A percentile compares a stretch with the other conserved stretches of the same genome.
These are phyloP conservation scores for Fusarium domesticum DNA, from an alignment of 2,329 filamentous ascomycete genomes.

Conservation along the genomic window DNA sequence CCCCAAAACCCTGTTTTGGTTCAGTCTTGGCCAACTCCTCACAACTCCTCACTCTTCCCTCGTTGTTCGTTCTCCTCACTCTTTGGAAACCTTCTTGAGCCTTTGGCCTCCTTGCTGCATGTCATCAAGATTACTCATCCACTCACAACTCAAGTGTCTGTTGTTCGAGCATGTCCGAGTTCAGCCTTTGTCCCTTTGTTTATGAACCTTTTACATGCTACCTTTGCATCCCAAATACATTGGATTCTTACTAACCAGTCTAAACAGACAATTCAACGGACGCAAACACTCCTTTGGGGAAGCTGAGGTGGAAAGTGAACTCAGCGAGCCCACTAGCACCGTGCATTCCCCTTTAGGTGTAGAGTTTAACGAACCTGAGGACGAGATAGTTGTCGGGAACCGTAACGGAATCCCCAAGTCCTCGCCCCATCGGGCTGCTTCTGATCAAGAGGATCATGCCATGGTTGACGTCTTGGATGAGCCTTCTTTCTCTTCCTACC, in stretches of 20 bases:
- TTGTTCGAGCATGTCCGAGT: too few species aligned
- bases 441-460: constrained; percentile 41
- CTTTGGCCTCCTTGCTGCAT: too few species aligned
- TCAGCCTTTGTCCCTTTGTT: constrained; percentile 1
- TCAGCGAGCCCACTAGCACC: constrained; percentile 42
- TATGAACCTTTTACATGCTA: too few species aligned
- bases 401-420: constrained; percentile 39
- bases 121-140: too few species aligned
- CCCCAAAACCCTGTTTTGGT: too few species aligned
- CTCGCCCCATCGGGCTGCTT: constrained; percentile 34
- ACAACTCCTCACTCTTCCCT: too few species aligned
- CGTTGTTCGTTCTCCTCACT: too few species aligned
- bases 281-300: constrained; percentile 35
- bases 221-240: too few species aligned
- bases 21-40: too few species aligned
- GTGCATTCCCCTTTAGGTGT: constrained; percentile 38
- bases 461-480: constrained; percentile 44
- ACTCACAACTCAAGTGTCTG: too few species aligned
- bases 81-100: too few species aligned
- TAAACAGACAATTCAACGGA: constrained; percentile 29
- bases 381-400: constrained; percentile 53
- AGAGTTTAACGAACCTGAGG: constrained; percentile 42
- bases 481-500: constrained; percentile 40
- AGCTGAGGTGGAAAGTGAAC: constrained; percentile 41
- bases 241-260: neutral